Conservation (phyloP, 108 stramenopile species). For the Asterionellopsis glacialis region DNA sequence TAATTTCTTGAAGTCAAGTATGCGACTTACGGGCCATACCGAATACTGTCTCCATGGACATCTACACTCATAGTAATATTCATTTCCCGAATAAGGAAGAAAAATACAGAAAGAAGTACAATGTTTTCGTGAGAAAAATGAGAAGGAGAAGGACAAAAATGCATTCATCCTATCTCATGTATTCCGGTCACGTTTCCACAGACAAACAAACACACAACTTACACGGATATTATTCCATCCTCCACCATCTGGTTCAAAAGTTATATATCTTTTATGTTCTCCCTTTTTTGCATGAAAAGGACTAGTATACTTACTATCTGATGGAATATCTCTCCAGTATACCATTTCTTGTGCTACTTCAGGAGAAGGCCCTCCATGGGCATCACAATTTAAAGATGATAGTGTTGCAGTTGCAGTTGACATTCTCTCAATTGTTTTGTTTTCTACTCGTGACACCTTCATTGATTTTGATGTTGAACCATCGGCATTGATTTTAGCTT, state of each 20-base stretch:
- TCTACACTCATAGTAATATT: no score
- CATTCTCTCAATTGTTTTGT: background rate
- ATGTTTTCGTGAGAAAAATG: no score
- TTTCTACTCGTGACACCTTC: background rate
- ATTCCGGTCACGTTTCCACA: no score
- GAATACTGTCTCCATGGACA: no score
- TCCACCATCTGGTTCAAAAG: conserved; percentile 85
- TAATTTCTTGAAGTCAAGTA: no score
- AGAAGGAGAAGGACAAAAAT: no score
- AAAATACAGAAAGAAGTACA: no score
- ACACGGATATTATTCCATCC: conserved; percentile 26
- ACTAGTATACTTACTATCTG: conserved; percentile 39
- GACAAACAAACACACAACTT: background rate
- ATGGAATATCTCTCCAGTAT: conserved; percentile 77
- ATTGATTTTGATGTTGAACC: background rate
- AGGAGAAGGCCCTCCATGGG: conserved; percentile 35
- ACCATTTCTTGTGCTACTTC: conserved; percentile 67
- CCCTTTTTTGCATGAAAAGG: conserved; percentile 38
- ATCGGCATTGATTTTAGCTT: background rate
- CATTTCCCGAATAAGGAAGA: no score
- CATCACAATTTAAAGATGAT: conserved; percentile 32
- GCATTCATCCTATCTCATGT: no score
- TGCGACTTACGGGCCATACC: no score
- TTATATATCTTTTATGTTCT: conserved; percentile 49
- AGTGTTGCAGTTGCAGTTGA: background rate